Evolutionary conservation across 176 grass and related monocot species (phyloP), one percentile per base, ranked within the genome.

Genomic region (Dactylis glomerata): DNA sequence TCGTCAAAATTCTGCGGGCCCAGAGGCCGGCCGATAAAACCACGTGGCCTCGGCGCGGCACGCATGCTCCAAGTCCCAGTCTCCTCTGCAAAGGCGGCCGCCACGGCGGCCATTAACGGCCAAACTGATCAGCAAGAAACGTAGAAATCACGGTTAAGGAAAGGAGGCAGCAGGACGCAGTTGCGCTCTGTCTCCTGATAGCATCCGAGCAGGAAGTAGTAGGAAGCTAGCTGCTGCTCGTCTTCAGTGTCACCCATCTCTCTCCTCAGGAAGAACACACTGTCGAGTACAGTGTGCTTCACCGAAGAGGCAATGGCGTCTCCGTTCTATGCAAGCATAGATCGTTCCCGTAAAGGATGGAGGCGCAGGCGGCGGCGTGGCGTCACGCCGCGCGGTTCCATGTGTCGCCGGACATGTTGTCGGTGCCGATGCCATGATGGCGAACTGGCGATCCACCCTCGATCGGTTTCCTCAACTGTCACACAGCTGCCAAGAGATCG

Each of bases 31-130:
- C 54, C 52, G 5, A 11, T 50, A 22, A 15, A 75, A 71, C 73
- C 80, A 83, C 31, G 80, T 88, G 80, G 37, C 31, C 65, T 47
- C 41, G 28, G 80, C 41, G 63, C n/a, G 68, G 14, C 38, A 34
- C 10, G 11, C 22, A 14, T 62, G 63, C 14, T 63, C 41, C 23
- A 23, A 10, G 17, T 44, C 68, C 69, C 27, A 10, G 11, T n/a
- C 72, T 34, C 72, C 73, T 27, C 79, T 68, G 47, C 71, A 34
- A 76, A 27, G 79, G 79, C 49, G 71, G 78, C 78, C 38, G 36
- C 34, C 24, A 6, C 17, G 12, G 41, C n/a, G 5, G 68, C n/a
- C 16, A 71, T 71, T 44, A 70, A 70, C 22, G 69, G 17, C 40
- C 40, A 12, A 71, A 44, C 68, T 42, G 37, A 71, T 37, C 32